Conservation (phyloP, 2,329 filamentous ascomycete species). For the Nigrospora oryzae region DNA sequence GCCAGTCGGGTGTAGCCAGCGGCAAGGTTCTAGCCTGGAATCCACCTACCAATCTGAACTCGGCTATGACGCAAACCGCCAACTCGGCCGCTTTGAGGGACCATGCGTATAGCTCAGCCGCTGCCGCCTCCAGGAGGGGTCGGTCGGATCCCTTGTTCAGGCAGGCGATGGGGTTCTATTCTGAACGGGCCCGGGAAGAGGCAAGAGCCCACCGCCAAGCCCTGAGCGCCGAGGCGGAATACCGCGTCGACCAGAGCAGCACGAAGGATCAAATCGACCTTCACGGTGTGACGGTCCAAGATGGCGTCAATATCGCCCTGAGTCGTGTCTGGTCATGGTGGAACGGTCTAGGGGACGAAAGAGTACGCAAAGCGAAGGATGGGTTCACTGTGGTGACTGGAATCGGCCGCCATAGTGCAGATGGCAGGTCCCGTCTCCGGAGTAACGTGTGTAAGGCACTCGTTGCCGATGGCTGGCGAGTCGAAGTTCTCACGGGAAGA, state of each 20-base stretch:
- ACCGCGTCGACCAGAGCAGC: slow-evolving; percentile 61
- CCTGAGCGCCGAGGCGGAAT: slow-evolving; percentile 60
- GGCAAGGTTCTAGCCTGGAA: slow-evolving; percentile 1
- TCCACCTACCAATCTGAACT: slow-evolving; percentile 6
- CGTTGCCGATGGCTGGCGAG: slow-evolving; percentile 72
- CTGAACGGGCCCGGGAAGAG: slow-evolving; percentile 59
- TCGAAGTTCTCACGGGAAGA: slow-evolving; percentile 63
- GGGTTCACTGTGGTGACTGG: slow-evolving; percentile 75
- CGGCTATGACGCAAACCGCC: slow-evolving; percentile 7
- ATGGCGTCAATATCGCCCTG: slow-evolving; percentile 71
- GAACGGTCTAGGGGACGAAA: slow-evolving; percentile 59
- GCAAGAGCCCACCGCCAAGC: slow-evolving; percentile 47
- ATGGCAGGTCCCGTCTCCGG: slow-evolving; percentile 67
- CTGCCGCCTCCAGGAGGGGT: slow-evolving; percentile 33
- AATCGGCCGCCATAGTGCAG: slow-evolving; percentile 66
- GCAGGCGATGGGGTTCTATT: slow-evolving; percentile 69
- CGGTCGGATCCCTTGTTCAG: slow-evolving; percentile 67
- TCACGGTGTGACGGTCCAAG: slow-evolving; percentile 73
- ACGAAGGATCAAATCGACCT: slow-evolving; percentile 58
- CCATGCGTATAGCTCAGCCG: slow-evolving; percentile 26
- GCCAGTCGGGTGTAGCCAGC: neutral
- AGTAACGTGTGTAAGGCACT: slow-evolving; percentile 73
- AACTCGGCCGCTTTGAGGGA: slow-evolving; percentile 11
- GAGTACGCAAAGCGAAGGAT: slow-evolving; percentile 37
- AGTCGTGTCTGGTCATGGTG: slow-evolving; percentile 68